phyloP scores from a whole-genome alignment of 352 stramenopile species.

The Pythium folliculosum region DNA sequence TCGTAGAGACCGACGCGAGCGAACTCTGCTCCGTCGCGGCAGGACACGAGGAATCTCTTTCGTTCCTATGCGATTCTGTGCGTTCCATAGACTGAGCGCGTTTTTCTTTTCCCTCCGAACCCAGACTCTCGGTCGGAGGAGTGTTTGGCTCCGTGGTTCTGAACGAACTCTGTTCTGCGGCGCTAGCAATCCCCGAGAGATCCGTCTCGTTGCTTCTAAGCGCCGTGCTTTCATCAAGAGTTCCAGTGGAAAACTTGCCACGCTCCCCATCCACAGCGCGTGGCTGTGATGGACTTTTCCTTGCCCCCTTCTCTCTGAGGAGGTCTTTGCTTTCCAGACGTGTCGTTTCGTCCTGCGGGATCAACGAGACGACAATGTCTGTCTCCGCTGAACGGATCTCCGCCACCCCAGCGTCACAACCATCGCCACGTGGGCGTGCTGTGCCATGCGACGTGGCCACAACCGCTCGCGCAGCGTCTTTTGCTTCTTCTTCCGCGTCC shows the following conservation, averaged over 20 bases:
- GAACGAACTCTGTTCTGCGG: not conserved
- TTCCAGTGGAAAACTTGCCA: not conserved
- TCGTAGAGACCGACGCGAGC: not conserved
- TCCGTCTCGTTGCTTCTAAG: conserved; percentile 1
- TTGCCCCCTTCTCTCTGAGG: not conserved
- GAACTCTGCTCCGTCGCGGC: too few species aligned
- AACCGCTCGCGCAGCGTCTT: not conserved
- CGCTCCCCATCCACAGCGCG: not conserved
- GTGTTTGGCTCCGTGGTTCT: not conserved
- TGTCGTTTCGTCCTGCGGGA: not conserved
- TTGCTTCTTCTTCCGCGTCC: not conserved
- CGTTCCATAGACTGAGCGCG: too few species aligned
- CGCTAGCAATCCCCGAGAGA: not conserved
- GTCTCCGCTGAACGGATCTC: not conserved
- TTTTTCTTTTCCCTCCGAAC: too few species aligned
- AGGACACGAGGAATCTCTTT: too few species aligned
- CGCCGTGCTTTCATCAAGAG: not conserved
- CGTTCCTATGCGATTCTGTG: too few species aligned
- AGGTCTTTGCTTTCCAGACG: conserved; percentile 2
- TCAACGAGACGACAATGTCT: not conserved
- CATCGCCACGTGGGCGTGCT: not conserved
- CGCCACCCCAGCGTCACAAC: not conserved
- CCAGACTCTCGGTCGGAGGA: too few species aligned
- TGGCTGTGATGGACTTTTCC: not conserved
- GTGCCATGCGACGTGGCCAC: not conserved